Evolutionary conservation across 257 asterid species (phyloP).

Genomic region (Nicotiana obtusifolia): DNA sequence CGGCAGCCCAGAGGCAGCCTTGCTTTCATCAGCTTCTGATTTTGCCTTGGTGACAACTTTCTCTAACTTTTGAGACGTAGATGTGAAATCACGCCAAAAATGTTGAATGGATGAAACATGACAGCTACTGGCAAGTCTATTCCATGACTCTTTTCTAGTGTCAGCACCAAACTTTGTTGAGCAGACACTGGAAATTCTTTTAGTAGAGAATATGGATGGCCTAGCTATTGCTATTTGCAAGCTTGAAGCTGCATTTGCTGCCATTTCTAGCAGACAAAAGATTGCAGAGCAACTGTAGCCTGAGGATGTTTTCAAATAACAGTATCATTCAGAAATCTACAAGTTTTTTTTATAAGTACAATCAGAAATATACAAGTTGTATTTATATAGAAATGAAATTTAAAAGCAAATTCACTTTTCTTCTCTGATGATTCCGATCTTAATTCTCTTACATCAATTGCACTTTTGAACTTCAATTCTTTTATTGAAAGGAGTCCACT

Average conservation of each 20-base stretch:
- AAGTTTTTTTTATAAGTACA: background rate
- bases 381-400: background rate
- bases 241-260: constrained; percentile 57
- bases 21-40: constrained; percentile 48
- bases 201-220: constrained; percentile 45
- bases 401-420: background rate
- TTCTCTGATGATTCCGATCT: background rate
- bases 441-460: background rate
- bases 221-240: constrained; percentile 48
- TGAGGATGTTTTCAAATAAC: background rate
- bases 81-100: constrained; percentile 38
- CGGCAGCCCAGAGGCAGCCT: constrained; percentile 47
- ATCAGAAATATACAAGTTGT: background rate
- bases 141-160: constrained; percentile 32
- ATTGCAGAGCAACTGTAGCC: background rate
- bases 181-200: constrained; percentile 24
- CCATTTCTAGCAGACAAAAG: constrained; percentile 35
- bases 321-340: background rate
- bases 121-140: constrained; percentile 47
- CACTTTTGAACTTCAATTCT: background rate
- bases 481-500: background rate
- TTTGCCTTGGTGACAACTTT: constrained; percentile 47
- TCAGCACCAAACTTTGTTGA: constrained; percentile 24
- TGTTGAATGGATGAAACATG: constrained; percentile 39
- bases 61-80: constrained; percentile 37